These are phyloP conservation scores for Trichosanthes cucumerina DNA, from an alignment of 306 rosid species.

Conservation along the genomic window DNA sequence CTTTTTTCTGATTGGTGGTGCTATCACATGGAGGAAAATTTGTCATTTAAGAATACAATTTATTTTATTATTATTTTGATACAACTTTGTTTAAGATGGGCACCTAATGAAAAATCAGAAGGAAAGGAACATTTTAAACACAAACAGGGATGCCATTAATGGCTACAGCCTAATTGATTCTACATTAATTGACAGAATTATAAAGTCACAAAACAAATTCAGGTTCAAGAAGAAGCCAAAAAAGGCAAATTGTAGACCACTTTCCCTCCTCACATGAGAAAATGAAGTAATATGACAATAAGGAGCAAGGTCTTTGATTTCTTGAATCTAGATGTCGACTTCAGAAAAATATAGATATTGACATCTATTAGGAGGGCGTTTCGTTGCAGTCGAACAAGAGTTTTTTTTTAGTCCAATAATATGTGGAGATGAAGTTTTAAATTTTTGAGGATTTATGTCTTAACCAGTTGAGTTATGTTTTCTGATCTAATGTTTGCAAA, in stretches of 20 bases:
- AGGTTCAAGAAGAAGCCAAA: neutral
- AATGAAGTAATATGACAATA: neutral
- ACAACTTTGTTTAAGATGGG: neutral
- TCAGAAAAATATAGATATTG: neutral
- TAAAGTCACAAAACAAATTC: neutral
- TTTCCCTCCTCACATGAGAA: neutral
- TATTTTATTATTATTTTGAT: neutral
- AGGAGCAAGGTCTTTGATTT: neutral
- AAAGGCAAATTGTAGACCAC: neutral
- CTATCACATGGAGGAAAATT: neutral
- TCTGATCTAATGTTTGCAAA: no score
- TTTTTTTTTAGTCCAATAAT: no score
- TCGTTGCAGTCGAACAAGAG: neutral
- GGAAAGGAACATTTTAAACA: neutral
- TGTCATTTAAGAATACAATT: neutral
- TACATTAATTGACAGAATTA: neutral
- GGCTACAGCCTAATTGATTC: neutral
- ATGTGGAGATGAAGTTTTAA: no score
- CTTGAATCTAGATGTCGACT: neutral
- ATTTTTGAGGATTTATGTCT: no score
- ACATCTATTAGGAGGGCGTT: neutral
- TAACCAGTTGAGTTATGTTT: no score
- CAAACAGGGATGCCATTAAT: neutral
- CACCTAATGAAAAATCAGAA: no score
- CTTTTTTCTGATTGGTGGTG: neutral